A percentile compares a stretch with the other conserved stretches of the same genome.
Evolutionary conservation across 78 protist genomes (phyloP).

Genomic region (Tieghemostelium lacteum): DNA sequence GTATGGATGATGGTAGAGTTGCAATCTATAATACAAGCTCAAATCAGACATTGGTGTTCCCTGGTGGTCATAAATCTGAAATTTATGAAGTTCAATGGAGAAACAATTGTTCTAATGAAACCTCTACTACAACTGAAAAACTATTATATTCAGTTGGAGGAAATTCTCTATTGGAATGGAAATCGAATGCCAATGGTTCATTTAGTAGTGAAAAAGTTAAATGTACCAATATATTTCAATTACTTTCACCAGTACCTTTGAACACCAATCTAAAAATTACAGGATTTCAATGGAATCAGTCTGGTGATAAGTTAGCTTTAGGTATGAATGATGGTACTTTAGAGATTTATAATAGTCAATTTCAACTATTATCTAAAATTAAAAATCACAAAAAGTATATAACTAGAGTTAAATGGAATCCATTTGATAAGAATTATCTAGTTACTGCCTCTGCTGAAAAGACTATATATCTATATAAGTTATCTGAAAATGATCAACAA

Average conservation of each 20-base stretch:
- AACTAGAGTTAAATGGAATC: slow-evolving; percentile 53
- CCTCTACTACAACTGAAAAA: background rate
- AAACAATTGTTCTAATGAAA: background rate
- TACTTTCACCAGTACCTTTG: background rate
- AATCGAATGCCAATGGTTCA: too few relatives aligned
- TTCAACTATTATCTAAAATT: slow-evolving; percentile 1
- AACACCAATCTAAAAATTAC: background rate
- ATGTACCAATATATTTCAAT: too few relatives aligned
- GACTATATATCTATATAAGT: slow-evolving; percentile 17
- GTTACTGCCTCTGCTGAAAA: slow-evolving; percentile 59
- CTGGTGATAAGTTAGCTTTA: slow-evolving; percentile 2
- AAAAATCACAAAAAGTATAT: slow-evolving; percentile 31
- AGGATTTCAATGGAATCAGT: slow-evolving; percentile 32
- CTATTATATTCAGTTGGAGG: slow-evolving; percentile 15
- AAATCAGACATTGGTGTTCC: slow-evolving; percentile 37
- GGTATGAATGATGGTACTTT: slow-evolving; percentile 10
- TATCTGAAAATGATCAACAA: background rate
- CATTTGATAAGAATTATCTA: background rate
- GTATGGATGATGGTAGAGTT: slow-evolving; percentile 73
- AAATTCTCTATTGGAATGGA: slow-evolving; percentile 27
- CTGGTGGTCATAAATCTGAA: slow-evolving; percentile 56
- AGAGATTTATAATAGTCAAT: slow-evolving; percentile 3
- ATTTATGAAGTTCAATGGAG: slow-evolving; percentile 55
- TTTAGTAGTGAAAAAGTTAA: background rate
- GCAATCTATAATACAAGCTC: slow-evolving; percentile 34